Percentiles rank a stretch among this genome's conserved stretches.
phyloP scores from a whole-genome alignment of 345 rosid species.

The Eucalyptus caleyi region DNA sequence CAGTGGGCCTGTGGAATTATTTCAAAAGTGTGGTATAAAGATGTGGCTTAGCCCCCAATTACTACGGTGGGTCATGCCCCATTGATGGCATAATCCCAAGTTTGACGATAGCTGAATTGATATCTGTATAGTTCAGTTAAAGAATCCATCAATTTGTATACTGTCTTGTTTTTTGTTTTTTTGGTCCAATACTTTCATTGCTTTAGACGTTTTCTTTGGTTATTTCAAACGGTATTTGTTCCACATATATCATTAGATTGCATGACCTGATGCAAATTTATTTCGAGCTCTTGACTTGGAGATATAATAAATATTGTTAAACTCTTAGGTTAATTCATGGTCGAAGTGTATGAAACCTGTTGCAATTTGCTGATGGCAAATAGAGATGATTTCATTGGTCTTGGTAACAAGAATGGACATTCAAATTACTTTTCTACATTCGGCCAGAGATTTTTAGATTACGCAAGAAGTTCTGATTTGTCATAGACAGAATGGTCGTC shows the following conservation, averaged over 20 bases:
- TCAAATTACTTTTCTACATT: not conserved
- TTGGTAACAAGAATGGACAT: not conserved
- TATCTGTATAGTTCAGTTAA: not conserved
- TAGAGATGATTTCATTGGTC: not conserved
- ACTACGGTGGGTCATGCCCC: not conserved
- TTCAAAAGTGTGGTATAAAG: not conserved
- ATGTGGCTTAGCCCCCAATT: not conserved
- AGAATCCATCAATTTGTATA: not conserved
- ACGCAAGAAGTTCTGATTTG: not conserved
- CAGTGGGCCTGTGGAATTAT: not conserved
- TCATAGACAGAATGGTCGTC: not conserved
- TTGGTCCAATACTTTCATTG: not conserved
- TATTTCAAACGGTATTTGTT: not conserved
- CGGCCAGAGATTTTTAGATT: not conserved
- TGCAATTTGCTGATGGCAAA: not conserved
- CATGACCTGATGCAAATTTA: not conserved
- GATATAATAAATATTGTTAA: not conserved
- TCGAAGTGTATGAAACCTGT: not conserved
- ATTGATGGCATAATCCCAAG: not conserved
- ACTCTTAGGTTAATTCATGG: not conserved
- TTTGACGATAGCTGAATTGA: not conserved
- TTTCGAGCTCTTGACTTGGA: not conserved
- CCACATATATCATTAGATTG: not conserved
- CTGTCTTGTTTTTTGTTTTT: not conserved
- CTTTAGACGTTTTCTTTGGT: not conserved